phyloP scores from a whole-genome alignment of 1,139 yeast genomes.

The Pneumocystis wakefieldiae region DNA sequence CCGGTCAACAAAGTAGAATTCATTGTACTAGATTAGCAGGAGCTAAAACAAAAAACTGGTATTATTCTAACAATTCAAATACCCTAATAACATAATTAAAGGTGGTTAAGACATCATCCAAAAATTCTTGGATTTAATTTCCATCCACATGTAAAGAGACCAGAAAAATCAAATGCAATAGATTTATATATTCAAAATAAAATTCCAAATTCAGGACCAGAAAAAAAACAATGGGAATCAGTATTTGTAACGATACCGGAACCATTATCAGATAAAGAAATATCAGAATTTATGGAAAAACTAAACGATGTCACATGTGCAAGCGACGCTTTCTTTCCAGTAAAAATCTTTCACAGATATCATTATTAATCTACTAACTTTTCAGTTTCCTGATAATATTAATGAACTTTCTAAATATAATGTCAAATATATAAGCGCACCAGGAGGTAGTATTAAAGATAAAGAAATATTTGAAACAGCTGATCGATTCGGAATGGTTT shows the following conservation, averaged over 20 bases:
- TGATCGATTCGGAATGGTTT: constrained; percentile 70
- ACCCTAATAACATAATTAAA: neutral
- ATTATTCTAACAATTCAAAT: neutral
- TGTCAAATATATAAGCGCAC: constrained; percentile 89
- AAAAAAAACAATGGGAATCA: constrained; percentile 77
- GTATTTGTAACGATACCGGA: constrained; percentile 58
- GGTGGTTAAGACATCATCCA: constrained; percentile 96
- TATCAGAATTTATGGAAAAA: constrained; percentile 71
- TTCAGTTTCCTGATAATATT: constrained; percentile 80
- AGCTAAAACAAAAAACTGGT: constrained; percentile 96
- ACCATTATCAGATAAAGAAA: constrained; percentile 71
- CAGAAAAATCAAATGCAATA: constrained; percentile 95
- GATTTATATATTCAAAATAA: constrained; percentile 84
- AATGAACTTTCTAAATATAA: constrained; percentile 95
- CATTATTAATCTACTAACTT: neutral
- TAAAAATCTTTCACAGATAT: neutral
- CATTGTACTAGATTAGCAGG: constrained; percentile 99
- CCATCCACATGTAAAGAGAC: constrained; percentile 97
- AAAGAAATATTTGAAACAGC: constrained; percentile 93
- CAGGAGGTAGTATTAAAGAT: constrained; percentile 96
- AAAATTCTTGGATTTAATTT: constrained; percentile 81
- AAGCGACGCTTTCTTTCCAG: constrained; percentile 96
- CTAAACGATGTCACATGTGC: constrained; percentile 76
- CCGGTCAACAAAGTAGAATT: constrained; percentile 97
- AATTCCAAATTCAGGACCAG: constrained; percentile 84